Evolutionary conservation across 2,329 filamentous ascomycete genomes (phyloP).

Genomic region (Xylariaceae sp.): DNA sequence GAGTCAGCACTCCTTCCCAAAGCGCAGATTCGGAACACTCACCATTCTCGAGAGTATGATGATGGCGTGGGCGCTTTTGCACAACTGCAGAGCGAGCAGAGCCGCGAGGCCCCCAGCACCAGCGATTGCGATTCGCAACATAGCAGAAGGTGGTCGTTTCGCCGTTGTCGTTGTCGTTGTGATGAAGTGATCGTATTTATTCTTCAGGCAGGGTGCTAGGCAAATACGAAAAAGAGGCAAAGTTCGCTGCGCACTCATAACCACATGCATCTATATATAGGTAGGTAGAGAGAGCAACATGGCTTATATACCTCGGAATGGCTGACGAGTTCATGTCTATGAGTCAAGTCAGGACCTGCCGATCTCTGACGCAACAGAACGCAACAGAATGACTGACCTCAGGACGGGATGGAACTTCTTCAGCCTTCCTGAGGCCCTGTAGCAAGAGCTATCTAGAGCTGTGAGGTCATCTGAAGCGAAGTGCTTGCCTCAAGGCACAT

Average conservation of each 20-base stretch:
- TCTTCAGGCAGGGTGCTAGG: slow-evolving; percentile 13
- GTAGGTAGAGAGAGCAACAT: slow-evolving; percentile 21
- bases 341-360: slow-evolving; percentile 25
- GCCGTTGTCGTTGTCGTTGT: slow-evolving; percentile 26
- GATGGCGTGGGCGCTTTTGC: slow-evolving; percentile 60
- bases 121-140: slow-evolving; percentile 58
- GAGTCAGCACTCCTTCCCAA: slow-evolving; percentile 14
- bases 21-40: slow-evolving; percentile 23
- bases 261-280: slow-evolving; percentile 15
- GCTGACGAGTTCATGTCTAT: slow-evolving; percentile 19
- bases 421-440: slow-evolving; percentile 17
- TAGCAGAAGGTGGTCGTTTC: slow-evolving; percentile 30
- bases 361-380: slow-evolving; percentile 8
- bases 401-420: slow-evolving; percentile 23
- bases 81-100: slow-evolving; percentile 53
- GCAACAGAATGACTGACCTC: background rate
- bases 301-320: slow-evolving; percentile 20
- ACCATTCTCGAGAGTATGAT: slow-evolving; percentile 65
- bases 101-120: slow-evolving; percentile 56
- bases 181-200: slow-evolving; percentile 2
- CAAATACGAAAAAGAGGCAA: slow-evolving; percentile 10
- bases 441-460: slow-evolving; percentile 17
- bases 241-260: slow-evolving; percentile 13
- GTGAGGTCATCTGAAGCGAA: slow-evolving; percentile 18
- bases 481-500: slow-evolving; percentile 20